Evolutionary conservation across 2,329 filamentous ascomycete genomes (phyloP), one percentile per base, ranked within the genome.

Genomic region (Talaromyces atroroseus): DNA sequence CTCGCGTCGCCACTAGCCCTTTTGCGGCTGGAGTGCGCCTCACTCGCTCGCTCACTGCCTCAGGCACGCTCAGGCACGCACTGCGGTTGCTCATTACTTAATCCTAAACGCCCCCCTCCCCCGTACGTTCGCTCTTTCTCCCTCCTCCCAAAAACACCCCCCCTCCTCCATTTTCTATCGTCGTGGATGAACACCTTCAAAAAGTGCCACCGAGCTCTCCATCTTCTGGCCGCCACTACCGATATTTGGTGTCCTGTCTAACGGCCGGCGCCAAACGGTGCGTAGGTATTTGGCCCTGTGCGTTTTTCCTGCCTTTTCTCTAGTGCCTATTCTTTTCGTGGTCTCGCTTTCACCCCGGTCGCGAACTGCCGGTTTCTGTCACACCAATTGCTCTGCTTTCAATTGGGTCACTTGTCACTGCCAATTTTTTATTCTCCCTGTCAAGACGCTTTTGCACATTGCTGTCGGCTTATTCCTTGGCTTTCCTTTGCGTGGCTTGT

Each of bases 201-300:
- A 59, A 59, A 52, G 42, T 58, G 49, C 55, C 61, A 61, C 61
- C 62, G 66, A 62, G 65, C 63, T 66, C 65, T 66, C 66, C 61
- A 64, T 61, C 56, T 66, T 66, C 70, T 74, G 71, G 71, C 70
- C 71, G 71, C 71, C 71, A 73, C 71, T 72, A 71, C 71, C 71
- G 71, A 70, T 72, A 66, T 67, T 72, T 73, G 71, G 71, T 74
- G 71, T 74, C 71, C 71, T 73, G 71, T 74, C 70, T 73, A 66
- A 71, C 70, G 71, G 68, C 71, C 71, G 70, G 71, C 71, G 71
- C 71, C 71, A 73, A 71, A 73, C 70, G 71, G 71, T 74, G 71
- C 71, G 68, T 73, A 74, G 71, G 71, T 71, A 72, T 70, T 68
- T 69, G 71, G 70, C 70, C 69, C 50, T 51, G 32, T 52, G 42